Conservation (phyloP, 139 green algal genomes). For the Desmodesmus armatus region DNA sequence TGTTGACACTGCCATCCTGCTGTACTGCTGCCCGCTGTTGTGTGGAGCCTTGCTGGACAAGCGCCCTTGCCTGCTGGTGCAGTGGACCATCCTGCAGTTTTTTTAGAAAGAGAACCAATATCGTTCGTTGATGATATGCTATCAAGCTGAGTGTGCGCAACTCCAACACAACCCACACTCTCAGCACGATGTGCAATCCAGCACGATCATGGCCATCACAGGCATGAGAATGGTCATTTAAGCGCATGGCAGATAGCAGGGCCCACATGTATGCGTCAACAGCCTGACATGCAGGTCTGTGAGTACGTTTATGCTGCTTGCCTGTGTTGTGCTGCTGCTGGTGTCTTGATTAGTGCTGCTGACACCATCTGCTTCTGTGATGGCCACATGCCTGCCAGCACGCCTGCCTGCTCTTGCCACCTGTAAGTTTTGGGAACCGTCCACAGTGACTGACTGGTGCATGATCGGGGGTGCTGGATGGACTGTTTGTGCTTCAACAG, state of each 20-base stretch:
- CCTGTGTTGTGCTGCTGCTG: not conserved
- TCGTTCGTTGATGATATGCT: too few relatives aligned
- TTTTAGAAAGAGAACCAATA: not conserved
- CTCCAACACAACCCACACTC: not conserved
- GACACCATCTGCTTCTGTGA: not conserved
- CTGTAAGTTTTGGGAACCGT: too few relatives aligned
- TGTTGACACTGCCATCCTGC: slow-evolving; percentile 14
- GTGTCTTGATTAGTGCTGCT: too few relatives aligned
- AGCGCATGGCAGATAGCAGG: not conserved
- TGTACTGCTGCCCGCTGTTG: not conserved
- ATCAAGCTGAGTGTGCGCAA: not conserved
- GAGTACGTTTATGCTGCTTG: not conserved
- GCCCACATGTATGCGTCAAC: not conserved
- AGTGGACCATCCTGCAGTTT: not conserved
- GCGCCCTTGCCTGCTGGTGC: not conserved
- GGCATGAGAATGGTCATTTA: not conserved
- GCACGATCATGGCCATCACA: not conserved
- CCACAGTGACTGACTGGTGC: too few relatives aligned
- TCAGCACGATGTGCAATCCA: not conserved
- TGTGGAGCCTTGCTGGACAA: not conserved
- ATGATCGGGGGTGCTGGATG: too few relatives aligned
- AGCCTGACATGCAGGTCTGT: not conserved
- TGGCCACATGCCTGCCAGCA: slow-evolving; percentile 21
- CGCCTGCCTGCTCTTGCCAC: slow-evolving; percentile 10
- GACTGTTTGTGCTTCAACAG: too few relatives aligned